Evolutionary conservation across 2,329 filamentous ascomycete genomes (phyloP).

Genomic region (Microdochium bolleyi): DNA sequence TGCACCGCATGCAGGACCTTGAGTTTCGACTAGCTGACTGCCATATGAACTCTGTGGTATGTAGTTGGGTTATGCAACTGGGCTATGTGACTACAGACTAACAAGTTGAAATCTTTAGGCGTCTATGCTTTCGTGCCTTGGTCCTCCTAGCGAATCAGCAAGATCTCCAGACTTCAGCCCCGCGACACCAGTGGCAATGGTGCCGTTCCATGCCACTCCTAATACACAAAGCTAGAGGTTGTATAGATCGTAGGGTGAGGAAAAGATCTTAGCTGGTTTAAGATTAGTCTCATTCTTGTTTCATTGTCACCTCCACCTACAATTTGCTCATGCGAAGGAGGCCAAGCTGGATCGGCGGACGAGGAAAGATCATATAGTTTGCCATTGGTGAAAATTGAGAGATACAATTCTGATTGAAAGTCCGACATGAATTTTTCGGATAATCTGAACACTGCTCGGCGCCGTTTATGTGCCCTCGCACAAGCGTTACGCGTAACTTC

Average conservation of each 20-base stretch:
- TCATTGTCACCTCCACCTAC: neutral
- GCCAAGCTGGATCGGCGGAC: neutral
- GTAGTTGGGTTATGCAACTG: neutral
- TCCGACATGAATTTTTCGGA: neutral
- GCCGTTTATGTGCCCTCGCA: neutral
- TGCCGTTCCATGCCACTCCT: neutral
- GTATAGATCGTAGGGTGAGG: neutral
- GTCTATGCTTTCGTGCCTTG: too few relatives aligned
- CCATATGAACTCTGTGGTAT: neutral
- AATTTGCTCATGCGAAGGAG: neutral
- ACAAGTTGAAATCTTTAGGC: neutral
- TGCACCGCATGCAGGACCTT: neutral
- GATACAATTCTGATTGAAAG: neutral
- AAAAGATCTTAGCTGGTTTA: neutral
- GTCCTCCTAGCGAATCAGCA: neutral
- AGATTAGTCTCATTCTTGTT: neutral
- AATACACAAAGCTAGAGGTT: neutral
- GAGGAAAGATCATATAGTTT: neutral
- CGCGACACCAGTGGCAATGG: neutral
- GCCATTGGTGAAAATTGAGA: neutral
- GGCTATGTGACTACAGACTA: neutral
- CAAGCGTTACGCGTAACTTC: neutral
- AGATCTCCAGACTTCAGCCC: neutral
- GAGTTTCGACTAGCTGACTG: neutral
- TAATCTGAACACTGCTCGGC: neutral